These are phyloP conservation scores for Hysterangium stoloniferum DNA, from an alignment of 768 basidiomycete species.

Conservation along the genomic window DNA sequence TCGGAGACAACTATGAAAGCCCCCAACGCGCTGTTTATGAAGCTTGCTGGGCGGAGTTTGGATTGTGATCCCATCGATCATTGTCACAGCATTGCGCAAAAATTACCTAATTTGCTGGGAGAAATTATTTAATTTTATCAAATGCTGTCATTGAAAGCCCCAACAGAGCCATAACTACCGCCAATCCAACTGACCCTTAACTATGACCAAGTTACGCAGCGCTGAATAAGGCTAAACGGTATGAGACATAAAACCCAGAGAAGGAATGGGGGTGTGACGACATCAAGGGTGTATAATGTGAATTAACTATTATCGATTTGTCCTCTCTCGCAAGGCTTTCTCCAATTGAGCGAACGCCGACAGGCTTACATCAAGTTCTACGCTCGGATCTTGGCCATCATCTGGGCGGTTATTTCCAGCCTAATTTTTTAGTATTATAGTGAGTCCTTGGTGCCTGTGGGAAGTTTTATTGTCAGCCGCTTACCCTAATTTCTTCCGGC, in stretches of 20 bases:
- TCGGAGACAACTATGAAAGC: too few relatives aligned
- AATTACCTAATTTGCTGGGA: conserved; percentile 3
- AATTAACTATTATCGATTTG: neutral
- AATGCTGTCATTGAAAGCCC: neutral
- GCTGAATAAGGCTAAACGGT: too few relatives aligned
- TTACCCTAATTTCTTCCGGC: conserved; percentile 42
- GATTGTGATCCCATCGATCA: conserved; percentile 12
- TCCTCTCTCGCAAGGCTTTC: neutral
- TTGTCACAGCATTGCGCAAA: neutral
- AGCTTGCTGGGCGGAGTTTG: conserved; percentile 8
- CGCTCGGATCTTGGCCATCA: conserved; percentile 2
- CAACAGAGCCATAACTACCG: neutral
- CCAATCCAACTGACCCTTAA: too few relatives aligned
- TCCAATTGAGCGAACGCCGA: conserved; percentile 10
- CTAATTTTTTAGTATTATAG: neutral
- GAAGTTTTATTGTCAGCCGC: neutral
- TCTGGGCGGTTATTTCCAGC: neutral
- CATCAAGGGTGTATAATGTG: too few relatives aligned
- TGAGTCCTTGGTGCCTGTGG: too few relatives aligned
- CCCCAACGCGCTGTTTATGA: conserved; percentile 1
- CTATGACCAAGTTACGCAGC: too few relatives aligned
- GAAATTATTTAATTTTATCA: too few relatives aligned
- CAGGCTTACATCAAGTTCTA: conserved; percentile 8
- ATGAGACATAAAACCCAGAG: too few relatives aligned
- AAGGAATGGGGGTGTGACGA: too few relatives aligned